Conservation (phyloP, 2,329 filamentous ascomycete species). For the Ophiocordyceps camponoti-leonardi region DNA sequence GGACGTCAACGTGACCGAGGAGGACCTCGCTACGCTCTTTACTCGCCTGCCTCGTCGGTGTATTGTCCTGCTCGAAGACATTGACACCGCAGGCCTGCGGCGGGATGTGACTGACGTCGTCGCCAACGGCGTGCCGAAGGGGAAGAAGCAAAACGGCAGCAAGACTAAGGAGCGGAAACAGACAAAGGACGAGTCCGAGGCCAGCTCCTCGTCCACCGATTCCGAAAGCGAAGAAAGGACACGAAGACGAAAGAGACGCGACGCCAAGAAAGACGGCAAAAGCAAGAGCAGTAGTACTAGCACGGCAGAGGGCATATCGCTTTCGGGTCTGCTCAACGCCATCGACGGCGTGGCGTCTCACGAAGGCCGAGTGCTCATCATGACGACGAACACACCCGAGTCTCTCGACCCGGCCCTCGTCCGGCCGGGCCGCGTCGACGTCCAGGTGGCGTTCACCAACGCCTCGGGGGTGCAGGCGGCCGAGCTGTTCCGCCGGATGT, state of each 20-base stretch:
- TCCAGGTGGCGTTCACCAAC: conserved; percentile 47
- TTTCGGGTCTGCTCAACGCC: conserved; percentile 66
- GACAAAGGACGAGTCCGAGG: conserved; percentile 5
- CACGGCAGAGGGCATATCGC: conserved; percentile 37
- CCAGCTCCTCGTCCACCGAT: neutral
- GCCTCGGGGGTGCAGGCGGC: conserved; percentile 34
- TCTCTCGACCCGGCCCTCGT: conserved; percentile 58
- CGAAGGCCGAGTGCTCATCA: conserved; percentile 63
- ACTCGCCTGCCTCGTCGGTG: conserved; percentile 42
- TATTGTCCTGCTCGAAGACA: conserved; percentile 51
- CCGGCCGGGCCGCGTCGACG: conserved; percentile 55
- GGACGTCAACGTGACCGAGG: conserved; percentile 43
- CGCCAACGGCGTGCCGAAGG: conserved; percentile 9
- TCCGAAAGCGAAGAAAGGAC: conserved; percentile 5
- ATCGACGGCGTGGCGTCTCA: conserved; percentile 70
- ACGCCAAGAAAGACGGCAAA: conserved; percentile 4
- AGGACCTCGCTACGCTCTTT: conserved; percentile 41
- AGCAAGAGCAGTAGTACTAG: conserved; percentile 3
- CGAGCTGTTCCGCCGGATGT: conserved; percentile 46
- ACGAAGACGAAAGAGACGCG: conserved; percentile 6
- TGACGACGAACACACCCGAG: conserved; percentile 67
- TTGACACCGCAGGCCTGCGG: conserved; percentile 46
- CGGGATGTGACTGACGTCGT: conserved; percentile 14
- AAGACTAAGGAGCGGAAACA: conserved; percentile 11
- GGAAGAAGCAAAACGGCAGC: conserved; percentile 2